Conservation (phyloP, 306 rosid species). For the Inga laurina region DNA sequence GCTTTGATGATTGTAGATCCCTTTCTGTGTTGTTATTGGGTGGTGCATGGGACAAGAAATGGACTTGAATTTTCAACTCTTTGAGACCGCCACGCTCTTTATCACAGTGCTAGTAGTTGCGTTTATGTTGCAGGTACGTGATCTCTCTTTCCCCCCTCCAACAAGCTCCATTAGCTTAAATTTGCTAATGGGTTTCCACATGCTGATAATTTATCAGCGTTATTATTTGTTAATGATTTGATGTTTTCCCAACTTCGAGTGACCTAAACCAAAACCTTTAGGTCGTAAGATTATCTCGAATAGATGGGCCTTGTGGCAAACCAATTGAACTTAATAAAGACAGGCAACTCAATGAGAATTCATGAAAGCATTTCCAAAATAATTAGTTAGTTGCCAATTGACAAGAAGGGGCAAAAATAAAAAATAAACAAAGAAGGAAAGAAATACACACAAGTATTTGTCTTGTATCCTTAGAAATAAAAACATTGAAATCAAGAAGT, state of each 20-base stretch:
- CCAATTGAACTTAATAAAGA: not conserved
- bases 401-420: not conserved
- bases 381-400: not conserved
- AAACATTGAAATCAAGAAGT: not conserved
- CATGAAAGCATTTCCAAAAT: not conserved
- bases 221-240: not conserved
- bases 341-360: not conserved
- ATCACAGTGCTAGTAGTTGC: conserved; percentile 92
- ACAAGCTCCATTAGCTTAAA: no score
- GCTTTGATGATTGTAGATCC: conserved; percentile 54
- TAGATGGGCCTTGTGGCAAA: not conserved
- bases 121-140: conserved; percentile 89
- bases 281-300: not conserved
- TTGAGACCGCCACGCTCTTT: conserved; percentile 91
- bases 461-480: not conserved
- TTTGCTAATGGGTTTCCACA: no score
- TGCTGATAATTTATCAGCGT: not conserved
- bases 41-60: conserved; percentile 90
- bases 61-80: conserved; percentile 96
- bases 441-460: not conserved
- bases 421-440: not conserved
- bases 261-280: not conserved
- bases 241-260: not conserved
- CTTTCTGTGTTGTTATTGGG: conserved; percentile 93
- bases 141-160: not conserved